Evolutionary conservation across 192 early-diverging fungal species (phyloP).

Genomic region (Coemansia sp.): DNA sequence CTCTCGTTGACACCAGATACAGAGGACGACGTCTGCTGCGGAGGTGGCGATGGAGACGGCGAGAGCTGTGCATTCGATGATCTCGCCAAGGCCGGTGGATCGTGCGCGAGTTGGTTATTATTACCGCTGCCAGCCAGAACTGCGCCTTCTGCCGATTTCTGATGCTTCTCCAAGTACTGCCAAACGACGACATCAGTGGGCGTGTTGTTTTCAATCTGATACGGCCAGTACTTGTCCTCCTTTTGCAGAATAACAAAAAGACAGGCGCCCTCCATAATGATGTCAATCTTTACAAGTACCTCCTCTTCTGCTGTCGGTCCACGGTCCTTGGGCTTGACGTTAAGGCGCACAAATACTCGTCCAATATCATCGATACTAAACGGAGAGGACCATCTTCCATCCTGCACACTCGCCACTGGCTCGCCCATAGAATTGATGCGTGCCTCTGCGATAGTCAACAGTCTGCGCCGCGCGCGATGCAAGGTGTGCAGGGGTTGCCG

Average conservation of each 20-base stretch:
- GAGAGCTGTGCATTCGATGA: slow-evolving; percentile 5
- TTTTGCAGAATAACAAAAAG: slow-evolving; percentile 81
- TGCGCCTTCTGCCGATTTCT: not conserved
- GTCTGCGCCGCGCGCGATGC: slow-evolving; percentile 57
- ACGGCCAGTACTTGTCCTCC: slow-evolving; percentile 84
- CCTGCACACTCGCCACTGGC: slow-evolving; percentile 7
- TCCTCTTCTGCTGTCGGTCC: slow-evolving; percentile 32
- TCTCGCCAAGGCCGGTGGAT: too few species aligned
- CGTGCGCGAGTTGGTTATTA: not conserved
- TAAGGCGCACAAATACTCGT: slow-evolving; percentile 73
- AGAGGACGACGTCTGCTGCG: not conserved
- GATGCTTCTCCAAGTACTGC: slow-evolving; percentile 54
- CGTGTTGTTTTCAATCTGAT: slow-evolving; percentile 61
- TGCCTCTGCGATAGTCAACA: slow-evolving; percentile 64
- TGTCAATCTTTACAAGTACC: slow-evolving; percentile 71
- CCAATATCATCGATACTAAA: slow-evolving; percentile 88
- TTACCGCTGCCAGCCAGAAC: not conserved
- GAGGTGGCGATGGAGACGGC: slow-evolving; percentile 1
- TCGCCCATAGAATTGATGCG: slow-evolving; percentile 28
- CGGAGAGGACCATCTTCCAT: slow-evolving; percentile 77
- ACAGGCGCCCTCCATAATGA: slow-evolving; percentile 85
- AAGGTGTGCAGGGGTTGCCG: slow-evolving; percentile 68
- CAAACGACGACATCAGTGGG: slow-evolving; percentile 64
- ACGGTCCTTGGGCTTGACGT: too few species aligned
- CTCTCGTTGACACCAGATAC: slow-evolving; percentile 1